Percentiles rank a stretch among this genome's conserved stretches.
These are phyloP conservation scores for Fraxinus baroniana DNA, from an alignment of 305 asterid genomes.

Conservation along the genomic window DNA sequence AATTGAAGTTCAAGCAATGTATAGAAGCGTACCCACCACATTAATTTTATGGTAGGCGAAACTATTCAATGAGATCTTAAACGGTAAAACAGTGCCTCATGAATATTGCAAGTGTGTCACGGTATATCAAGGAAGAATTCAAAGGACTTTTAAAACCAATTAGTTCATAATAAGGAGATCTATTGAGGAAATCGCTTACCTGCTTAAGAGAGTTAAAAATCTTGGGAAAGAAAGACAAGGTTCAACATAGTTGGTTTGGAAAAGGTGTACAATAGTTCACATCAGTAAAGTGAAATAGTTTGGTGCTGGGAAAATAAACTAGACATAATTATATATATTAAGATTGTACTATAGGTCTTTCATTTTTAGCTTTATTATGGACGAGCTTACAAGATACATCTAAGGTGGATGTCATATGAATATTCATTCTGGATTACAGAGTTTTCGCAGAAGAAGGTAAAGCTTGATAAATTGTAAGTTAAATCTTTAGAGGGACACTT, in stretches of 20 bases:
- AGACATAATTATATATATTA: background rate
- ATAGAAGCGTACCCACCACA: background rate
- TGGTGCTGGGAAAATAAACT: background rate
- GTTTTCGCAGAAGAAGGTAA: background rate
- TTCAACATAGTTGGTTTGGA: background rate
- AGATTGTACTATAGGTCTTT: background rate
- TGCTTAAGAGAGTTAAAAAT: background rate
- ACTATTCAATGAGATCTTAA: background rate
- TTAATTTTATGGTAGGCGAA: background rate
- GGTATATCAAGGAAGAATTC: background rate
- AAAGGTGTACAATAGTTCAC: background rate
- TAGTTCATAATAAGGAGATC: background rate
- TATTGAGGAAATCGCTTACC: background rate
- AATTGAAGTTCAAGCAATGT: background rate
- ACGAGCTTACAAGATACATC: background rate
- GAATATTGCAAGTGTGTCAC: background rate
- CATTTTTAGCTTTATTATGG: background rate
- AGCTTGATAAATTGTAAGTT: background rate
- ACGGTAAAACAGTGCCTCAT: too few species aligned
- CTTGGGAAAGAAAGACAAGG: background rate
- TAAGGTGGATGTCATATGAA: background rate
- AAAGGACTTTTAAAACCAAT: background rate
- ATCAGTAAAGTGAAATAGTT: background rate
- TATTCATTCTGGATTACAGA: background rate
- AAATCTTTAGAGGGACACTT: background rate